Conservation (phyloP, 257 asterid species). For the Catharanthus roseus region DNA sequence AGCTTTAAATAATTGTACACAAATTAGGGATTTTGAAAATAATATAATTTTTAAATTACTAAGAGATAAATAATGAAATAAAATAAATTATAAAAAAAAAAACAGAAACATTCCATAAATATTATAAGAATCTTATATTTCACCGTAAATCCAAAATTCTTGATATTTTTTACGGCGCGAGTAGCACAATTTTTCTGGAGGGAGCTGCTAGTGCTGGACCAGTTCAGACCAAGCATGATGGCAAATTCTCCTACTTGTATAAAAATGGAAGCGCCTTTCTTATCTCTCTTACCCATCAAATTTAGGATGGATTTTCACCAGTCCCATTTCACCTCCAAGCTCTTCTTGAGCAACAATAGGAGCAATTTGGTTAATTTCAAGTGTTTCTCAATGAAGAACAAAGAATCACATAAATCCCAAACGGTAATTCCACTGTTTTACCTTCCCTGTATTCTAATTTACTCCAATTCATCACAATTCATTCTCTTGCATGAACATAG, state of each 20-base stretch:
- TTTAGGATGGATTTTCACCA: neutral
- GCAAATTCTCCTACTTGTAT: neutral
- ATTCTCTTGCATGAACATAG: neutral
- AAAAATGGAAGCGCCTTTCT: neutral
- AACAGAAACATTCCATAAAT: too few relatives aligned
- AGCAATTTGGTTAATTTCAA: neutral
- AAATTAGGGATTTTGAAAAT: too few relatives aligned
- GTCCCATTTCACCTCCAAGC: neutral
- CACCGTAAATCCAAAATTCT: too few relatives aligned
- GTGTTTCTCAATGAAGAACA: constrained; percentile 12
- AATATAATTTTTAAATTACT: too few relatives aligned
- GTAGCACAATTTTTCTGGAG: neutral
- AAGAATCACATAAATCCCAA: constrained; percentile 14
- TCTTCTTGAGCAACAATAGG: neutral
- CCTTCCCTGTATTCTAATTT: neutral
- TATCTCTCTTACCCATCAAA: neutral
- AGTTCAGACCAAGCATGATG: neutral
- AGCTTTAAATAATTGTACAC: too few relatives aligned
- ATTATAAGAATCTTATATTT: too few relatives aligned
- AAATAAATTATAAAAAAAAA: too few relatives aligned
- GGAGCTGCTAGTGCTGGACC: neutral
- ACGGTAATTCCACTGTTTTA: constrained; percentile 4
- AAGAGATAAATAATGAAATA: too few relatives aligned
- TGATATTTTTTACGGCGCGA: too few relatives aligned
- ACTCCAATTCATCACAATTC: neutral